Base-by-base conservation (phyloP, 1,139 yeast species). In the Diutina sp. region DNA sequence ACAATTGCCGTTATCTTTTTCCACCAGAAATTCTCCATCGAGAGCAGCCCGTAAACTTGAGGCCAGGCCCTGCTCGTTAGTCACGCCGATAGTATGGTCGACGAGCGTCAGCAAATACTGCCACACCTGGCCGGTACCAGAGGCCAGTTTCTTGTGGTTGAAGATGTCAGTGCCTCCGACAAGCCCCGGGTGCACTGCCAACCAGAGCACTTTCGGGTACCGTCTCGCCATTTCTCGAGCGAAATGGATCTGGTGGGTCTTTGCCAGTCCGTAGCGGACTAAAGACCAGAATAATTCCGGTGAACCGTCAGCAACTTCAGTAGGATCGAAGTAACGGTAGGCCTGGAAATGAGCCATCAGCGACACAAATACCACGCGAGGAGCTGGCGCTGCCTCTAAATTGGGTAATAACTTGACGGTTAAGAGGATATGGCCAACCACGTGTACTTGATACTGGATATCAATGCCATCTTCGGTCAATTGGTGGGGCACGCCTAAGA, bases 151-250 rank as follows among this genome's bases (percentile, higher is more conserved):
- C 72, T 72, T 70, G 59, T 68, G 60, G 56, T 65, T 65, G 61
- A 71, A 73, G 55, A 75, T 66, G 30, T 65, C 70, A 3, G 78
- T 72, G 14, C 67, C 69, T 25, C 68, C 59, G 56, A 74, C 67
- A n/a, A 75, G 60, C 1, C 79, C 79, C 0, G 79, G 79, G 57
- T 75, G 79, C 2, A 73, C 69, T 0, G 77, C 61, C 16, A 70
- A 58, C n/a, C 67, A 64, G 47, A 73, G 64, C 28, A 74, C 69
- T 6, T 70, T 63, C 1, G 77, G 77, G 57, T 69, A 61, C 46
- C 64, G 61, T 46, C 62, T 57, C 3, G 71, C 71, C 44, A 72
- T 63, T 52, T 65, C 61, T 56, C 65, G 67, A 54, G 68, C 63
- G 55, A 69, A 63, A 56, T 72, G 77, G 54, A 75, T 72, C n/a